Conservation (phyloP, 2,329 filamentous ascomycete species). For the Epichloe hybrida region DNA sequence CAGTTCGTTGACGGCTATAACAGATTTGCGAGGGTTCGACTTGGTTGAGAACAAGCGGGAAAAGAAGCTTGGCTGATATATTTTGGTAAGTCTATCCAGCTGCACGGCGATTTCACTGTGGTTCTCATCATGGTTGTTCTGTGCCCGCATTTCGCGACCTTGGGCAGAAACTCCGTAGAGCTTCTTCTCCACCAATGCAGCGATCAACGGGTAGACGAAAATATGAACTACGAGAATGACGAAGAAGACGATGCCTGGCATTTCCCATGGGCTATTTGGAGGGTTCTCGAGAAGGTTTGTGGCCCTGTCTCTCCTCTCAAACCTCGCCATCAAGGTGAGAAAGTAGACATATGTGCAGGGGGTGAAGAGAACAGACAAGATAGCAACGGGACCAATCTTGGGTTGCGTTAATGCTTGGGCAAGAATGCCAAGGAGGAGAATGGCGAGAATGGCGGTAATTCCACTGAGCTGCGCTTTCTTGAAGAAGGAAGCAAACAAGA, state of each 20-base stretch:
- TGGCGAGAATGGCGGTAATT: slow-evolving; percentile 60
- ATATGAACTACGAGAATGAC: slow-evolving; percentile 67
- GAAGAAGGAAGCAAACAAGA: slow-evolving; percentile 74
- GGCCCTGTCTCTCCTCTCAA: slow-evolving; percentile 46
- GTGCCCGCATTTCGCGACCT: slow-evolving; percentile 38
- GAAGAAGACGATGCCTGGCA: slow-evolving; percentile 67
- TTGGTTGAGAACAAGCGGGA: slow-evolving; percentile 32
- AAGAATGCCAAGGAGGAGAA: slow-evolving; percentile 65
- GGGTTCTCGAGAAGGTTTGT: slow-evolving; percentile 49
- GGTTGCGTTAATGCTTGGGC: slow-evolving; percentile 59
- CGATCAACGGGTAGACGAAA: slow-evolving; percentile 62
- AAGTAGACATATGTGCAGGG: slow-evolving; percentile 85
- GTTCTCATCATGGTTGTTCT: slow-evolving; percentile 12
- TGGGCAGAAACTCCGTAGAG: slow-evolving; percentile 63
- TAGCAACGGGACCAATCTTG: slow-evolving; percentile 48
- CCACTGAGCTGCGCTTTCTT: slow-evolving; percentile 78
- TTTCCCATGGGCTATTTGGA: slow-evolving; percentile 50
- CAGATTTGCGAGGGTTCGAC: slow-evolving; percentile 37
- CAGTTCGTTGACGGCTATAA: slow-evolving; percentile 66
- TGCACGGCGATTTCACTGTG: slow-evolving; percentile 44
- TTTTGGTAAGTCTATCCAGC: slow-evolving; percentile 62
- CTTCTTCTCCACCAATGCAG: slow-evolving; percentile 56
- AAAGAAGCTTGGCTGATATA: slow-evolving; percentile 55
- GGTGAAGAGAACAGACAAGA: slow-evolving; percentile 66
- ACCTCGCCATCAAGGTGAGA: slow-evolving; percentile 61